phyloP scores from a whole-genome alignment of 257 asterid genomes.

The Scutellaria baicalensis region DNA sequence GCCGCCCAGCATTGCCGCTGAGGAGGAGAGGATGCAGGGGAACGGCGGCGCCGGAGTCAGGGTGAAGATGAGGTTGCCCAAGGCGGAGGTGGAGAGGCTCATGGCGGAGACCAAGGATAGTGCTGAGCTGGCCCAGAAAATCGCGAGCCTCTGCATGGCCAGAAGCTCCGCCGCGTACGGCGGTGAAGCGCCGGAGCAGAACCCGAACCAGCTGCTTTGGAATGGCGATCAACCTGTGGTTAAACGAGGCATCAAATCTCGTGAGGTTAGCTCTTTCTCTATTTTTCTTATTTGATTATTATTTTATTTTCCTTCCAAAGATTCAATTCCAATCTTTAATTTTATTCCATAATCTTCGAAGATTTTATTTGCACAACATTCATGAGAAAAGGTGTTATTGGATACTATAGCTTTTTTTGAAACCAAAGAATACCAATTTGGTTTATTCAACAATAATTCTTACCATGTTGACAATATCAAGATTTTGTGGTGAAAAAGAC shows the following conservation, averaged over 20 bases:
- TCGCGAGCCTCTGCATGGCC: constrained; percentile 45
- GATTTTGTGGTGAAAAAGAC: constrained; percentile 3
- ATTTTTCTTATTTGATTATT: background rate
- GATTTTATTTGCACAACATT: too few species aligned
- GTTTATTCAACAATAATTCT: background rate
- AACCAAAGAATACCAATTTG: too few species aligned
- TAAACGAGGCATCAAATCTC: constrained; percentile 33
- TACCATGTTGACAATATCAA: background rate
- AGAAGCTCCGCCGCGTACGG: constrained; percentile 8
- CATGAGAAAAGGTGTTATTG: too few species aligned
- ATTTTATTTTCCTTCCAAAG: background rate
- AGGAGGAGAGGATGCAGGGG: background rate
- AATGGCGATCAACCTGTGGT: constrained; percentile 10
- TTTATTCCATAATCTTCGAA: constrained; percentile 14
- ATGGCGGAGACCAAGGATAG: constrained; percentile 65
- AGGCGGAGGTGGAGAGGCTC: constrained; percentile 68
- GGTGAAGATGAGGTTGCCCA: constrained; percentile 63
- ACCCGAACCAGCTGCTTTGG: constrained; percentile 10
- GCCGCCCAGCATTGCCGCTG: constrained; percentile 37
- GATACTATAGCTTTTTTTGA: too few species aligned
- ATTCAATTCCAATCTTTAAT: constrained; percentile 12
- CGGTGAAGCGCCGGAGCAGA: constrained; percentile 11
- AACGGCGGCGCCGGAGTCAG: constrained; percentile 26
- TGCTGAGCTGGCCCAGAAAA: constrained; percentile 58
- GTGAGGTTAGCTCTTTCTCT: constrained; percentile 43